Percentiles rank a stretch among this genome's conserved stretches.
Conservation (phyloP, 1,284 basidiomycete species). For the Moesziomyces parantarcticus region DNA sequence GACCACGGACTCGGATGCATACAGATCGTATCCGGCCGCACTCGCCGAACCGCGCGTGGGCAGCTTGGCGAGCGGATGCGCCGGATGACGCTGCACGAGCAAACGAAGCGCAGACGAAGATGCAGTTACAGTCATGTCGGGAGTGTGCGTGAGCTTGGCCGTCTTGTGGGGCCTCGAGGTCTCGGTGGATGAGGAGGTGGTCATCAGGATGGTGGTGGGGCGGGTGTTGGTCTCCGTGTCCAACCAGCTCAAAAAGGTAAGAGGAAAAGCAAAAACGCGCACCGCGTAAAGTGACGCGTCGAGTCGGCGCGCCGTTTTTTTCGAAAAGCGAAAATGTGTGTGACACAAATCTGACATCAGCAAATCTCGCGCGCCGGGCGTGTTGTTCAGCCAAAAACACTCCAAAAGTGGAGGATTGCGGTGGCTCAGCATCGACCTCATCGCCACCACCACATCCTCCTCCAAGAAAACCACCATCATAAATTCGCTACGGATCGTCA, state of each 20-base stretch:
- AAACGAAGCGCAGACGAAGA: slow-evolving; percentile 69
- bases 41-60: slow-evolving; percentile 87
- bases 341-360: neutral
- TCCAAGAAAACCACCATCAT: neutral
- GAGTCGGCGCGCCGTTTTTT: too few relatives aligned
- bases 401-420: too few relatives aligned
- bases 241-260: slow-evolving; percentile 1
- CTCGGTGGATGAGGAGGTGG: neutral
- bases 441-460: too few relatives aligned
- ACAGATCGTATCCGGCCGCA: slow-evolving; percentile 94
- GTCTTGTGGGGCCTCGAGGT: slow-evolving; percentile 11
- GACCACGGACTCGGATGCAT: slow-evolving; percentile 74
- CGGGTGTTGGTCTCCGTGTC: slow-evolving; percentile 24
- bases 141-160: slow-evolving; percentile 21
- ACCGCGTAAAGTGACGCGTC: slow-evolving; percentile 36
- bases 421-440: neutral
- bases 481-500: neutral
- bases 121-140: slow-evolving; percentile 9
- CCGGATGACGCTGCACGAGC: slow-evolving; percentile 84
- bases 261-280: slow-evolving; percentile 4
- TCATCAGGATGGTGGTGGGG: slow-evolving; percentile 3
- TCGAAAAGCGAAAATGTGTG: neutral
- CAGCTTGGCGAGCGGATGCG: slow-evolving; percentile 76
- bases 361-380: too few relatives aligned
- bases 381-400: neutral